These are phyloP conservation scores for Laguncularia racemosa DNA, from an alignment of 345 rosid species.

Conservation along the genomic window DNA sequence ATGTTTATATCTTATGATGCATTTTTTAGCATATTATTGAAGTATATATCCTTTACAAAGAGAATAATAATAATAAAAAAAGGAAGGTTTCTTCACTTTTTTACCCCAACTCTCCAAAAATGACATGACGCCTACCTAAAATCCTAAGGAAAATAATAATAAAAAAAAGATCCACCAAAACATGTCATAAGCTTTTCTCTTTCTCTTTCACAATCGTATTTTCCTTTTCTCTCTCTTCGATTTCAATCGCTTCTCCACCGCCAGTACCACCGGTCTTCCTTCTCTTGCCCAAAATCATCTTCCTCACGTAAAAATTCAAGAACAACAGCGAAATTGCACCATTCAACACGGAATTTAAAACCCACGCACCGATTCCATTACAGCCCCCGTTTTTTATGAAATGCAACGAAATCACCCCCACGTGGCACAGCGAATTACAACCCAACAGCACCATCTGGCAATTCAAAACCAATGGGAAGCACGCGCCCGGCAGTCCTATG, in stretches of 20 bases:
- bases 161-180: no score
- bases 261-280: conserved; percentile 6
- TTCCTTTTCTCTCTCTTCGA: background rate
- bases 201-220: conserved; percentile 2
- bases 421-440: conserved; percentile 66
- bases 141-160: no score
- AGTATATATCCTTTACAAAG: no score
- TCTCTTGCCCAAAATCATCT: conserved; percentile 54
- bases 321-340: conserved; percentile 50
- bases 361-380: conserved; percentile 90
- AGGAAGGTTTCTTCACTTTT: no score
- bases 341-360: conserved; percentile 67
- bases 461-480: conserved; percentile 61
- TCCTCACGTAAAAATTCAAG: conserved; percentile 53
- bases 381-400: conserved; percentile 70
- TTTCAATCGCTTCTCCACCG: background rate
- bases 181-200: background rate
- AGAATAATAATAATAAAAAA: no score
- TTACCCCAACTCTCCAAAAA: no score
- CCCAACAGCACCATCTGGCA: conserved; percentile 57
- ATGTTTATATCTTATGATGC: no score
- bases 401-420: conserved; percentile 66
- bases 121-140: no score
- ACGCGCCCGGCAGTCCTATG: conserved; percentile 60
- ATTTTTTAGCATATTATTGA: no score